Evolutionary conservation across 208 protist genomes (phyloP).

Genomic region (Leishmania guyanensis): DNA sequence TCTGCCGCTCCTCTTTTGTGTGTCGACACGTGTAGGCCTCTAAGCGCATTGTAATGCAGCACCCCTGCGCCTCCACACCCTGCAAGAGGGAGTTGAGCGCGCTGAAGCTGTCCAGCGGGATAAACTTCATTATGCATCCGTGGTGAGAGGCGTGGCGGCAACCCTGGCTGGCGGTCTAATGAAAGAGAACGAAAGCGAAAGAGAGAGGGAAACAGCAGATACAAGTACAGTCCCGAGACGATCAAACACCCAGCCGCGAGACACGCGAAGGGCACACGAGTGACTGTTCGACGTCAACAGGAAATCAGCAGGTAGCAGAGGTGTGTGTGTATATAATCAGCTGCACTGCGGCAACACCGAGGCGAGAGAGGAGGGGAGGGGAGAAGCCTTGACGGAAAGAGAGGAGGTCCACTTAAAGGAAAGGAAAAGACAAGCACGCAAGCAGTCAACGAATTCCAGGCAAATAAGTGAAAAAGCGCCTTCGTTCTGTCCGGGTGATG

Average conservation of each 20-base stretch:
- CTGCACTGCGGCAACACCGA: background rate
- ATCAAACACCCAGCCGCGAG: background rate
- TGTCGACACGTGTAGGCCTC: conserved; percentile 82
- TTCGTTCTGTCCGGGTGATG: background rate
- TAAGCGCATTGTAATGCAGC: conserved; percentile 61
- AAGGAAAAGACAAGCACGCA: background rate
- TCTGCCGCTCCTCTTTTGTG: conserved; percentile 63
- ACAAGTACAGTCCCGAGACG: background rate
- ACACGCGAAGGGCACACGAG: background rate
- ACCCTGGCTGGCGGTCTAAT: background rate
- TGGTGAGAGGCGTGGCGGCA: background rate
- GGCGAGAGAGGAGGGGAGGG: background rate
- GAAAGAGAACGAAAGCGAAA: background rate
- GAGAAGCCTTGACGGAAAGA: background rate
- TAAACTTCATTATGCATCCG: conserved; percentile 61
- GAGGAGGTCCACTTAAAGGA: no score
- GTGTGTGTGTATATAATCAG: background rate
- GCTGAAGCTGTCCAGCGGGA: conserved; percentile 70
- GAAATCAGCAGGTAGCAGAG: conserved; percentile 3
- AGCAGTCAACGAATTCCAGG: background rate
- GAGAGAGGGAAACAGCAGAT: background rate
- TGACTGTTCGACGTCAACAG: background rate
- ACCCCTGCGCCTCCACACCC: conserved; percentile 69
- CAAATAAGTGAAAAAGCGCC: background rate
- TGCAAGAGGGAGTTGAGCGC: conserved; percentile 78